A percentile compares a stretch with the other conserved stretches of the same genome.
Evolutionary conservation across 106 monocot species (phyloP).

Genomic region (Dactylorhiza incarnata): DNA sequence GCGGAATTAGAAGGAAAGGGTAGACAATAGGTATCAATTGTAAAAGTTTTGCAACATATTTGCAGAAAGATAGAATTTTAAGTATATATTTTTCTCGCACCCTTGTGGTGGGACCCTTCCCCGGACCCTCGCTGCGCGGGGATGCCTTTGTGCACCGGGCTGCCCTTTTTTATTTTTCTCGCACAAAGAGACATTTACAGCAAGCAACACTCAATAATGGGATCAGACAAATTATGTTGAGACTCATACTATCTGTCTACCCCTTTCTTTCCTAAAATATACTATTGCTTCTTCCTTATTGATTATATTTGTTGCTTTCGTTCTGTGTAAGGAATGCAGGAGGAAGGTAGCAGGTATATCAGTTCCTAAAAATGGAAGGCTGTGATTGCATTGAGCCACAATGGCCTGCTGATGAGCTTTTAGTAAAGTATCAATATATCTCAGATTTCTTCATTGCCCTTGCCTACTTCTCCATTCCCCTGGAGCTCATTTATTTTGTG

Average conservation of each 20-base stretch:
- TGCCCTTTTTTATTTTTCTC: too few species aligned
- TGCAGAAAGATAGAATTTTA: not conserved
- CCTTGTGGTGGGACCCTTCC: too few species aligned
- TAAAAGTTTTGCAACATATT: not conserved
- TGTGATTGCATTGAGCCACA: conserved; percentile 83
- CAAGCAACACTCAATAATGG: not conserved
- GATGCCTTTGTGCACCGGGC: too few species aligned
- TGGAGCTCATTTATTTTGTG: conserved; percentile 90
- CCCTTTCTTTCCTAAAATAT: not conserved
- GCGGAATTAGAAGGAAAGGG: not conserved
- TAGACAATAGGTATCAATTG: not conserved
- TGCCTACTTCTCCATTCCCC: conserved; percentile 92
- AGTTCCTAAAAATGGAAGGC: conserved; percentile 49
- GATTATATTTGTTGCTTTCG: not conserved
- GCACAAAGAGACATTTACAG: not conserved
- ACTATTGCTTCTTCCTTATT: not conserved
- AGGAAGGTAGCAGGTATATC: conserved; percentile 1
- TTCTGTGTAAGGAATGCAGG: conserved; percentile 17
- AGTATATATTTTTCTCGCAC: too few species aligned
- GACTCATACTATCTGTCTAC: not conserved
- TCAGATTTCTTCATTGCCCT: conserved; percentile 91
- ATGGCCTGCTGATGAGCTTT: conserved; percentile 63
- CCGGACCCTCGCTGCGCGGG: too few species aligned
- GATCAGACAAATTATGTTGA: not conserved
- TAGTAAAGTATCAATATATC: conserved; percentile 89